phyloP scores from a whole-genome alignment of 164 flowering plant species.

The Sextonia rubra region DNA sequence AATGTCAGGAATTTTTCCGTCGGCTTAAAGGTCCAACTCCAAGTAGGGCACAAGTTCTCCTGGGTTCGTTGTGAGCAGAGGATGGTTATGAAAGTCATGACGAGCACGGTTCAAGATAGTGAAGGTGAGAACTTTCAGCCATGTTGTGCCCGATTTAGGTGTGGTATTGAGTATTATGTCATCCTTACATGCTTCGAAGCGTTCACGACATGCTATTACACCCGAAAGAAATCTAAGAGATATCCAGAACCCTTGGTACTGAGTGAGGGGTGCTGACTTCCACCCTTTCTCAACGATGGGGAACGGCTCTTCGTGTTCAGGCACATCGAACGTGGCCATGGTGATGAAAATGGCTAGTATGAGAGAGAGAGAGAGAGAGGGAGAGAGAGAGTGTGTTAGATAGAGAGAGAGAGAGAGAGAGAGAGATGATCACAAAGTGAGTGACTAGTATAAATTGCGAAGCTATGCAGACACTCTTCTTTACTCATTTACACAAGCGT shows the following conservation, averaged over 20 bases:
- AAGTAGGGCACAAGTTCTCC: neutral
- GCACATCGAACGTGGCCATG: no score
- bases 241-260: constrained; percentile 8
- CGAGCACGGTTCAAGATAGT: neutral
- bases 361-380: no score
- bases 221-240: neutral
- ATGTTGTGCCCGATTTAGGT: constrained; percentile 3
- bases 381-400: no score
- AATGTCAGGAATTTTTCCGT: neutral
- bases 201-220: neutral
- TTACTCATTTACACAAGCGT: no score
- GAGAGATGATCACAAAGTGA: no score
- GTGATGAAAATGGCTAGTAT: no score
- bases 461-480: no score
- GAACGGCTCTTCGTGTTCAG: no score
- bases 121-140: constrained; percentile 2
- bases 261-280: neutral
- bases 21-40: neutral
- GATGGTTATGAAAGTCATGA: neutral
- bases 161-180: neutral
- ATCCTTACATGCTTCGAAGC: neutral
- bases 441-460: no score
- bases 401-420: no score
- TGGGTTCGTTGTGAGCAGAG: constrained; percentile 1
- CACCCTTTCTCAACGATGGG: neutral